A percentile compares a stretch with the other conserved stretches of the same genome.
phyloP scores from a whole-genome alignment of 192 early-diverging fungal genomes.

The Coemansia asiatica region DNA sequence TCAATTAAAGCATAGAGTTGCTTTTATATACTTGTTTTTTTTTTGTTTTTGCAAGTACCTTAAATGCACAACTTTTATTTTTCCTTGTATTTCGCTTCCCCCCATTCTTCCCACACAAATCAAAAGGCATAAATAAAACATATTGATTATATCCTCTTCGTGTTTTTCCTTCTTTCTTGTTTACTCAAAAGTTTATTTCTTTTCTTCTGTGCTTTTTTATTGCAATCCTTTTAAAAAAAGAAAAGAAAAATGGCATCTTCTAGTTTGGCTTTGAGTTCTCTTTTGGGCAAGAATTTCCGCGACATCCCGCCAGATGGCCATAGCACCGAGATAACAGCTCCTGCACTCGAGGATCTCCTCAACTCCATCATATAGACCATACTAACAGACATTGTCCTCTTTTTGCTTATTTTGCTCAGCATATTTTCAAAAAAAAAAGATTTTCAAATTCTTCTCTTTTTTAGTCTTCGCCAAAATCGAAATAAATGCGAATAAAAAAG shows the following conservation, averaged over 20 bases:
- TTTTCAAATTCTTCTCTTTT: no score
- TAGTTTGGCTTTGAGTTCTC: neutral
- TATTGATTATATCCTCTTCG: neutral
- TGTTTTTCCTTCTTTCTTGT: neutral
- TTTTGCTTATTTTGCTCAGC: neutral
- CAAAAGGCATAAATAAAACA: neutral
- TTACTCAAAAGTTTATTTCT: conserved; percentile 6
- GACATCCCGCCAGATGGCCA: conserved; percentile 37
- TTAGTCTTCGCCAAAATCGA: no score
- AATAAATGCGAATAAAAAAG: no score
- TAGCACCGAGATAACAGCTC: conserved; percentile 1
- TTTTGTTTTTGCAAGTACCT: neutral
- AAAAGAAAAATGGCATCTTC: neutral
- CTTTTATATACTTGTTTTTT: neutral
- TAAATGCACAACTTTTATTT: neutral
- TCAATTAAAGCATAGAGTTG: neutral
- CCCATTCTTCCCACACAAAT: neutral
- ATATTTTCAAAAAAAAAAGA: neutral
- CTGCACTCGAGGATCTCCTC: neutral
- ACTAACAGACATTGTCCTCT: no score
- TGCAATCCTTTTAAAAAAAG: no score
- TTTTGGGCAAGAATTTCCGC: neutral
- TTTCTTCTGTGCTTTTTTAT: neutral
- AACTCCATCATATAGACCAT: neutral
- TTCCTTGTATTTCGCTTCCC: neutral